Evolutionary conservation across 768 basidiomycete species (phyloP).

Genomic region (Collybia sp.): DNA sequence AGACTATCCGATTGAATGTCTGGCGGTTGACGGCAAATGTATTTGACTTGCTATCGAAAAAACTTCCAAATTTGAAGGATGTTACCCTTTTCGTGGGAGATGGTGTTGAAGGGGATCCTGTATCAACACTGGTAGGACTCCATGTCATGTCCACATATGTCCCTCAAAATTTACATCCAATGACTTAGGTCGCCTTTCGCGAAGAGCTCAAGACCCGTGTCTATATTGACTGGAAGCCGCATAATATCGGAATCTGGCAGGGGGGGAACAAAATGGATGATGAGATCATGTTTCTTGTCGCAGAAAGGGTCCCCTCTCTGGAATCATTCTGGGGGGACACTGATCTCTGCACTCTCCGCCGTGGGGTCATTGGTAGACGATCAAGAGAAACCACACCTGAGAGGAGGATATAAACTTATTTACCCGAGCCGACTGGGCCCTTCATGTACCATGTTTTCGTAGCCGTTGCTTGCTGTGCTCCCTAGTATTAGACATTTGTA

Average conservation of each 20-base stretch:
- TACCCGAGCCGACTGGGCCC: too few relatives aligned
- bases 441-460: too few relatives aligned
- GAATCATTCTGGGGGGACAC: slow-evolving; percentile 23
- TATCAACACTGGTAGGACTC: background rate
- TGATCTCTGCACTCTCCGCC: too few relatives aligned
- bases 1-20: slow-evolving; percentile 27
- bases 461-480: too few relatives aligned
- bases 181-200: slow-evolving; percentile 13
- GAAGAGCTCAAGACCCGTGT: slow-evolving; percentile 19
- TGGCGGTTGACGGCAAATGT: slow-evolving; percentile 23
- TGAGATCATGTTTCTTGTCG: slow-evolving; percentile 24
- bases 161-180: slow-evolving; percentile 1
- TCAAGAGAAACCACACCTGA: too few relatives aligned
- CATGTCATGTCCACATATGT: background rate
- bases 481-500: too few relatives aligned
- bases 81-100: slow-evolving; percentile 27
- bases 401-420: too few relatives aligned
- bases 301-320: slow-evolving; percentile 28
- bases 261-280: slow-evolving; percentile 25
- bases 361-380: too few relatives aligned
- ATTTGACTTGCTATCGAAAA: slow-evolving; percentile 26
- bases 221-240: slow-evolving; percentile 29
- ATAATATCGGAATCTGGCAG: slow-evolving; percentile 32
- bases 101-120: slow-evolving; percentile 2
- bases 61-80: slow-evolving; percentile 23